Percentiles rank a stretch among this genome's conserved stretches.
phyloP scores from a whole-genome alignment of 192 early-diverging fungal species.

The Physocladia obscura region DNA sequence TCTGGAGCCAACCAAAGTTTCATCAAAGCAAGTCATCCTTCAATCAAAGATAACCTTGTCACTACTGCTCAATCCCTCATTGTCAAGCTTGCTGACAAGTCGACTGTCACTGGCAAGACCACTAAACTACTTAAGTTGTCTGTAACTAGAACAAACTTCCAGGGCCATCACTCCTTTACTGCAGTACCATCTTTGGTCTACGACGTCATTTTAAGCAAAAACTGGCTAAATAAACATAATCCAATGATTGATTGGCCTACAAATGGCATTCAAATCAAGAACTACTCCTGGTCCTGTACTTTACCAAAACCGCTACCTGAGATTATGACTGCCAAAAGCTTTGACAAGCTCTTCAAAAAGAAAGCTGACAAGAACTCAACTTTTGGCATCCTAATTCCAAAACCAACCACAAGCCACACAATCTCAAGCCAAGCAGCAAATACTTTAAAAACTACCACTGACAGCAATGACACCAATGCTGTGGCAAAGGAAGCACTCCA shows the following conservation, averaged over 20 bases:
- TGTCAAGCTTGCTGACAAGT: not conserved
- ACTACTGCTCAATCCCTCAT: not conserved
- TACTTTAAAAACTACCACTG: too few relatives aligned
- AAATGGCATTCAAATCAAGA: too few relatives aligned
- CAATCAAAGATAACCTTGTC: not conserved
- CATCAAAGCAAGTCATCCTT: not conserved
- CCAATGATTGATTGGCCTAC: too few relatives aligned
- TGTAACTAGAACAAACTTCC: too few relatives aligned
- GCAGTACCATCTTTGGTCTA: constrained; percentile 10
- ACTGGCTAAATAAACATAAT: too few relatives aligned
- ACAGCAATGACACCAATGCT: too few relatives aligned
- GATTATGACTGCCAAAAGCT: not conserved
- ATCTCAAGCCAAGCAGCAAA: too few relatives aligned
- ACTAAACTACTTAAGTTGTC: not conserved
- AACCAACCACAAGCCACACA: not conserved
- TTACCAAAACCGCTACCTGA: too few relatives aligned
- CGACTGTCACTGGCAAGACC: not conserved
- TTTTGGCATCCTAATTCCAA: not conserved
- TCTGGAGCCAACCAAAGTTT: constrained; percentile 2
- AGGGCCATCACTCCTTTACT: too few relatives aligned
- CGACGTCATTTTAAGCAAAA: constrained; percentile 23
- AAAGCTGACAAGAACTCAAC: not conserved
- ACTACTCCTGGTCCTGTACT: too few relatives aligned
- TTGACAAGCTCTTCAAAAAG: not conserved
- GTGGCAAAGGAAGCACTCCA: not conserved